A percentile compares a stretch with the other conserved stretches of the same genome.
These are phyloP conservation scores for Termitomyces sp. DNA, from an alignment of 768 basidiomycete species.

Conservation along the genomic window DNA sequence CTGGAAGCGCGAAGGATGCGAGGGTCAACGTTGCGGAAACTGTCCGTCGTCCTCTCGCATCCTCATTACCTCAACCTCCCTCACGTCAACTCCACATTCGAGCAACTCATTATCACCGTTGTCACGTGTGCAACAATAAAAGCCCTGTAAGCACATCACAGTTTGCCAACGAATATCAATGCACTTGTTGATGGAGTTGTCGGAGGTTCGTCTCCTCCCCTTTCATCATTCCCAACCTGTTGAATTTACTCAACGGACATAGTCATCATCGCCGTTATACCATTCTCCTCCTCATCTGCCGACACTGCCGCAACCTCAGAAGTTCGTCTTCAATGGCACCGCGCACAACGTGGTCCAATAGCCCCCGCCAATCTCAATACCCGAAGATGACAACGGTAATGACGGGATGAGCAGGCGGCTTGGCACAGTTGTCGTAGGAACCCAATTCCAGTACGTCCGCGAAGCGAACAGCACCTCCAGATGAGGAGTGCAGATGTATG, in stretches of 20 bases:
- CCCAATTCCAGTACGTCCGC: conserved; percentile 23
- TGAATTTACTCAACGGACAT: conserved; percentile 20
- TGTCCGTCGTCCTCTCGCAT: no score
- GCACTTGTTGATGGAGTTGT: conserved; percentile 49
- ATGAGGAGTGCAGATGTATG: background rate
- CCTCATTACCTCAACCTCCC: no score
- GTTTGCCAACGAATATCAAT: conserved; percentile 21
- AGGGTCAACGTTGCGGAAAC: no score
- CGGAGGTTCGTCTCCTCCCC: conserved; percentile 29
- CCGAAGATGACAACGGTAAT: conserved; percentile 14
- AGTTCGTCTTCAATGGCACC: conserved; percentile 31
- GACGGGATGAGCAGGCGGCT: conserved; percentile 32
- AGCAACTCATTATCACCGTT: background rate
- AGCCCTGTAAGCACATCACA: background rate
- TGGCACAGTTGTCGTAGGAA: conserved; percentile 23
- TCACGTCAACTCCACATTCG: no score
- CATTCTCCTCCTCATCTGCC: conserved; percentile 21
- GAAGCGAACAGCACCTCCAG: background rate
- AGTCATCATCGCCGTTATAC: conserved; percentile 19
- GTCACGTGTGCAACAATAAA: conserved; percentile 11
- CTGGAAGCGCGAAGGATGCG: no score
- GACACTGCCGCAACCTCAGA: conserved; percentile 16
- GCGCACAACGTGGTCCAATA: conserved; percentile 13
- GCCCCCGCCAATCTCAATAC: conserved; percentile 11
- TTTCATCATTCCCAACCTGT: background rate